These are phyloP conservation scores for Hyphopichia burtonii DNA, from an alignment of 1,139 yeast genomes.

Conservation along the genomic window DNA sequence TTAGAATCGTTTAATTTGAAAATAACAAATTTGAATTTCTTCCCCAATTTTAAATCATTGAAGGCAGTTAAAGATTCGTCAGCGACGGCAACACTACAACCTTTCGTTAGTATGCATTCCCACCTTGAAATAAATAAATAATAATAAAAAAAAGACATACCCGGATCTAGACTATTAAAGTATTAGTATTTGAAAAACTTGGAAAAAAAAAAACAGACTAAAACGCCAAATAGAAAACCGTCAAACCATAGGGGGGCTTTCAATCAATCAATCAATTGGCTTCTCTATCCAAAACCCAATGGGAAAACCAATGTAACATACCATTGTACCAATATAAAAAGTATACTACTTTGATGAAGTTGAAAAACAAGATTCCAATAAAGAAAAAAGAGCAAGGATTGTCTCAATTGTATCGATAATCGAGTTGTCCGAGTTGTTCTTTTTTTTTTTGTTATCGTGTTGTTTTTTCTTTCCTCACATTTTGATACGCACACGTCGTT, in stretches of 20 bases:
- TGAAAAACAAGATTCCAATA: not conserved
- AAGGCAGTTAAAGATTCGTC: slow-evolving; percentile 92
- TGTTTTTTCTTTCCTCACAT: not conserved
- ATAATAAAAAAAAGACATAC: not conserved
- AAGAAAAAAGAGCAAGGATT: not conserved
- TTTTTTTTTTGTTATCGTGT: slow-evolving; percentile 2
- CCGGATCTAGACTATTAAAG: slow-evolving; percentile 1
- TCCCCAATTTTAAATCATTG: slow-evolving; percentile 94
- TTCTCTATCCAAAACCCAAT: not conserved
- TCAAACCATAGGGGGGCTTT: no score
- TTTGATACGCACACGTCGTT: not conserved
- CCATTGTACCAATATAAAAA: slow-evolving; percentile 4
- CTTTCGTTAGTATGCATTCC: slow-evolving; percentile 21
- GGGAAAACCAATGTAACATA: slow-evolving; percentile 4
- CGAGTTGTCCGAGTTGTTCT: not conserved
- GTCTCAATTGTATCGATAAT: not conserved
- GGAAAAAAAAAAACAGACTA: not conserved
- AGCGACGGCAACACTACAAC: slow-evolving; percentile 80
- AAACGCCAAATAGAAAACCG: no score
- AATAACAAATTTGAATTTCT: slow-evolving; percentile 80
- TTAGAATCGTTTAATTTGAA: slow-evolving; percentile 78
- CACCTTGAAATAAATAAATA: not conserved
- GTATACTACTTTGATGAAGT: not conserved
- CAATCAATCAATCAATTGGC: slow-evolving; percentile 5
- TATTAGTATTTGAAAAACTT: not conserved